phyloP scores from a whole-genome alignment of 768 basidiomycete species.

The Suillus subaureus region DNA sequence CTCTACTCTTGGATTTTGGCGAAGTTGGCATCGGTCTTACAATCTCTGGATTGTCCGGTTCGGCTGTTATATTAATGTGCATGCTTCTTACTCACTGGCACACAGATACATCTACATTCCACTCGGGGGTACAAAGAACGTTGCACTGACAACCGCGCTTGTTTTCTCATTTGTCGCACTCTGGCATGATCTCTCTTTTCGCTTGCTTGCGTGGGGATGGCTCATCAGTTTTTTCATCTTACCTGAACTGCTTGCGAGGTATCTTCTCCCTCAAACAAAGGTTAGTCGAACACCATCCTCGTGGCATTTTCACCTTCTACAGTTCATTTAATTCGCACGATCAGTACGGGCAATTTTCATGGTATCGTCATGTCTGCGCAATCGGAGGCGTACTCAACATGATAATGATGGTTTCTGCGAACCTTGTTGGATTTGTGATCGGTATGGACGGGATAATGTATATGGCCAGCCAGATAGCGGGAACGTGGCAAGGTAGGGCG shows the following conservation, averaged over 20 bases:
- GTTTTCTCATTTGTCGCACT: slow-evolving; percentile 97
- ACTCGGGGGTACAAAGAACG: slow-evolving; percentile 69
- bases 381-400: slow-evolving; percentile 83
- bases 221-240: slow-evolving; percentile 87
- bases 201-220: slow-evolving; percentile 95
- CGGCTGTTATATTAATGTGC: slow-evolving; percentile 11
- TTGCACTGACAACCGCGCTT: slow-evolving; percentile 65
- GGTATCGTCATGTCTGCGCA: slow-evolving; percentile 89
- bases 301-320: background rate
- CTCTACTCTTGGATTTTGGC: slow-evolving; percentile 90
- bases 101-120: slow-evolving; percentile 93
- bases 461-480: slow-evolving; percentile 62
- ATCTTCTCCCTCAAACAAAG: slow-evolving; percentile 61
- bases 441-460: slow-evolving; percentile 79
- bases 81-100: slow-evolving; percentile 6
- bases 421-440: slow-evolving; percentile 93
- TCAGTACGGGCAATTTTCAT: slow-evolving; percentile 66
- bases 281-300: slow-evolving; percentile 39
- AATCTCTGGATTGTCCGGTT: slow-evolving; percentile 95
- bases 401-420: slow-evolving; percentile 87
- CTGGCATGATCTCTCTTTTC: slow-evolving; percentile 94
- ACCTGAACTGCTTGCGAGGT: slow-evolving; percentile 74
- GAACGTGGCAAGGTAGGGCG: slow-evolving; percentile 62
- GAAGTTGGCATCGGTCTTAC: slow-evolving; percentile 95
- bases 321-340: slow-evolving; percentile 7